Base-by-base conservation (phyloP, 2,329 filamentous ascomycete species). In the Cladosporium sp. region DNA sequence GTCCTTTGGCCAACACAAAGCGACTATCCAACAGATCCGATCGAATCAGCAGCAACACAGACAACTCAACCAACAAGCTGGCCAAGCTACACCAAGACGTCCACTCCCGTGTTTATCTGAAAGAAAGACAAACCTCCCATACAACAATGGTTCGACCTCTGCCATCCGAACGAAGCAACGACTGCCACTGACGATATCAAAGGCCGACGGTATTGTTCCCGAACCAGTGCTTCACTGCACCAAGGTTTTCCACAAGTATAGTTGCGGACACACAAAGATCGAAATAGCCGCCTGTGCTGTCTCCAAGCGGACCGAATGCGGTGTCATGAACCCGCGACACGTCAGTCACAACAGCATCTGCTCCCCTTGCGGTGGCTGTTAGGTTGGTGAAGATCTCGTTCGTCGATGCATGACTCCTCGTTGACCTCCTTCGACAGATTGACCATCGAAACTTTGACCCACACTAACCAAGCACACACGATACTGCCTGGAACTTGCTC, bases 331-430 rank as follows among this genome's bases (percentile, higher is more conserved):
- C 59, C 71, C 71, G 58, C 76, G 75, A 62, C 71, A 66, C 17
- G 71, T 79, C 68, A 75, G 75, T 64, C 77, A 79, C 65, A 75
- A 76, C 53, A 74, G 77, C 61, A 78, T 77, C 63, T 80, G 77
- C 61, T 72, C 75, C 61, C 65, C 66, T 42, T 79, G 77, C 64
- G 75, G 76, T 60, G 73, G 73, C 62, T 77, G 72, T 72, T 69
- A 58, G 62, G 13, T 17, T 37, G 32, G 52, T 55, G 3, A 39
- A 20, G 24, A 28, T 28, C 22, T 22, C 28, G 3, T 28, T 22
- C 10, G 28, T 45, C 24, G 24, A 45, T 28, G 4, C 42, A 17
- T n/a, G 13, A 8, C 10, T 8, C 13, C 5, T 10, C 10, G 28
- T 9, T 45, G 42, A 45, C 24, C 10, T 24, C 28, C 2, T n/a